phyloP scores from a whole-genome alignment of 805 yeast species.

The Jamesozyma spencerorum region DNA sequence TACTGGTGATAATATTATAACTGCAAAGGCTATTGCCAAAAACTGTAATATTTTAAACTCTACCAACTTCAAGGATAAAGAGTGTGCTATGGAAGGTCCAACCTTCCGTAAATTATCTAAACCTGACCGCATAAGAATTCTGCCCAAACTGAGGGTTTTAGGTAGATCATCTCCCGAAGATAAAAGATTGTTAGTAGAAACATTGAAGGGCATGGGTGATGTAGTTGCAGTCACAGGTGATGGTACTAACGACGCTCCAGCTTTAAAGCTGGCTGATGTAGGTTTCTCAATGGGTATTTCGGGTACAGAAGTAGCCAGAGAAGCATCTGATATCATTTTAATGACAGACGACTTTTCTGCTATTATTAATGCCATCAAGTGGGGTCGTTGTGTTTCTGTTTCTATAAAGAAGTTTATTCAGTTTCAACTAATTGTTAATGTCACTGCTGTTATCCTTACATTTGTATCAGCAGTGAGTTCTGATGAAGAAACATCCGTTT shows the following conservation, averaged over 20 bases:
- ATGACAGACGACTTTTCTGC: conserved; percentile 93
- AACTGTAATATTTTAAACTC: conserved; percentile 62
- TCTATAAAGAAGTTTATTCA: conserved; percentile 94
- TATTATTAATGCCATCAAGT: conserved; percentile 91
- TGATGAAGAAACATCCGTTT: conserved; percentile 67
- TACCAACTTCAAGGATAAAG: conserved; percentile 44
- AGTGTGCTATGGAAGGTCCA: conserved; percentile 88
- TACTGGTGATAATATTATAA: conserved; percentile 88
- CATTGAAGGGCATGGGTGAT: conserved; percentile 70
- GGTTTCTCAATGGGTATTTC: conserved; percentile 98
- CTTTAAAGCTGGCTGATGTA: conserved; percentile 90
- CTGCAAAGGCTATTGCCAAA: conserved; percentile 85
- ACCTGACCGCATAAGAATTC: conserved; percentile 46
- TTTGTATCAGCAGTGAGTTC: conserved; percentile 90
- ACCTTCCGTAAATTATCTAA: conserved; percentile 59
- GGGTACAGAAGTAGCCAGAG: conserved; percentile 98
- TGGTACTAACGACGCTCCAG: conserved; percentile 98
- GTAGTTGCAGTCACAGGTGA: conserved; percentile 99
- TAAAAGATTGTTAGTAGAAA: conserved; percentile 76
- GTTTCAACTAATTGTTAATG: conserved; percentile 91
- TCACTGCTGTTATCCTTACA: conserved; percentile 91
- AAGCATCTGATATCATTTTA: conserved; percentile 85
- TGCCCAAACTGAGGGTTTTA: conserved; percentile 72
- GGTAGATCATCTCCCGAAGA: conserved; percentile 97
- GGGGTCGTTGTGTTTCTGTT: conserved; percentile 96